Evolutionary conservation across 768 basidiomycete genomes (phyloP).

Genomic region (Chalciporus chontae): DNA sequence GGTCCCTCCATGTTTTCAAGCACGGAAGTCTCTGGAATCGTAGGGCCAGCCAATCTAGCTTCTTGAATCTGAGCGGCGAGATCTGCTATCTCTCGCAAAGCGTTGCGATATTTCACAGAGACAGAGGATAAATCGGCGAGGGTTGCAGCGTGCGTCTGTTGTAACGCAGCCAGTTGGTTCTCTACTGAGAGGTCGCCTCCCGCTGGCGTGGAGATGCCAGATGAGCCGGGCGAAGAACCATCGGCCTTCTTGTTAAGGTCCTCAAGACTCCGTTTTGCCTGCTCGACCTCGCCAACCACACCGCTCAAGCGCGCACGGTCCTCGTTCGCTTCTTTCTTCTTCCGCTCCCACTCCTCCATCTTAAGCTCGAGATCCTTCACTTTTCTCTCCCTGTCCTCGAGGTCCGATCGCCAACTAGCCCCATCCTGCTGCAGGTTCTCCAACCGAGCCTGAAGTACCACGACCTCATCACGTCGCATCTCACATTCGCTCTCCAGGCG

Average conservation of each 20-base stretch:
- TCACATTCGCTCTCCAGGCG: slow-evolving; percentile 74
- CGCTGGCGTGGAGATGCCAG: slow-evolving; percentile 29
- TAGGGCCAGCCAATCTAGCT: slow-evolving; percentile 60
- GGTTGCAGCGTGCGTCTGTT: slow-evolving; percentile 77
- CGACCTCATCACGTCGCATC: slow-evolving; percentile 67
- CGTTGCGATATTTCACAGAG: slow-evolving; percentile 81
- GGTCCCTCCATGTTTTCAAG: slow-evolving; percentile 43
- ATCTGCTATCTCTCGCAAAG: slow-evolving; percentile 89
- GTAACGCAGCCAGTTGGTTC: slow-evolving; percentile 68
- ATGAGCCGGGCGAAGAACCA: slow-evolving; percentile 29
- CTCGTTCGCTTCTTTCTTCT: slow-evolving; percentile 63
- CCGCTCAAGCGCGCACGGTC: slow-evolving; percentile 62
- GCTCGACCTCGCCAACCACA: slow-evolving; percentile 67
- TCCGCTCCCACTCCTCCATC: slow-evolving; percentile 75
- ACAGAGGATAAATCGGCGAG: slow-evolving; percentile 76
- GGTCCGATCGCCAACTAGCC: slow-evolving; percentile 77
- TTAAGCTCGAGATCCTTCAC: slow-evolving; percentile 75
- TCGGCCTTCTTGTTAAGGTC: slow-evolving; percentile 30
- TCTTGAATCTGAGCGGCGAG: slow-evolving; percentile 90
- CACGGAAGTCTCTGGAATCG: slow-evolving; percentile 39
- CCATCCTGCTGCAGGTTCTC: slow-evolving; percentile 68
- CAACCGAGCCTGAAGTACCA: slow-evolving; percentile 65
- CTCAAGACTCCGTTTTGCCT: slow-evolving; percentile 67
- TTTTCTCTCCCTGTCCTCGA: slow-evolving; percentile 78
- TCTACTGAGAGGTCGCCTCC: slow-evolving; percentile 42